Conservation (phyloP, 805 yeast genomes). For the Wickerhamomyces strasburgensis region DNA sequence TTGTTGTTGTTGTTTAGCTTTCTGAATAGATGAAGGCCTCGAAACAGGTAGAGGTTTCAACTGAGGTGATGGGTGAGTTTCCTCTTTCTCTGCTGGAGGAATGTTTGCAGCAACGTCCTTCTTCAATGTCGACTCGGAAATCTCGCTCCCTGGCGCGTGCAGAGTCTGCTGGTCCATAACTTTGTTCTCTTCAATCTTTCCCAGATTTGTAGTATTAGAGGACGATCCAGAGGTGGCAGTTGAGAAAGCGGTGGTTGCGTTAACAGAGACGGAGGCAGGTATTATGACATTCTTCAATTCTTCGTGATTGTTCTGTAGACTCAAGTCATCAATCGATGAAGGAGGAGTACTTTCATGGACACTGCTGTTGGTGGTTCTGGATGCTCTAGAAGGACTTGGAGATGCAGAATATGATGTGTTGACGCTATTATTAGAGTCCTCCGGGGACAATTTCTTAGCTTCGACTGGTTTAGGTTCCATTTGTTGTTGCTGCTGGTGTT, state of each 20-base stretch:
- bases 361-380: constrained; percentile 22
- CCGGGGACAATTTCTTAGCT: too few relatives aligned
- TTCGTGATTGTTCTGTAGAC: constrained; percentile 5
- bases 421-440: neutral
- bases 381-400: constrained; percentile 25
- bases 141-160: too few relatives aligned
- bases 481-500: constrained; percentile 1
- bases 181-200: constrained; percentile 20
- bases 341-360: constrained; percentile 25
- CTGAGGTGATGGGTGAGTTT: constrained; percentile 1
- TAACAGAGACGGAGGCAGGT: too few relatives aligned
- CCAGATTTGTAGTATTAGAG: too few relatives aligned
- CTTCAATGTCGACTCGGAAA: too few relatives aligned
- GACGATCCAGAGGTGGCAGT: neutral
- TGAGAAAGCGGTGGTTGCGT: too few relatives aligned
- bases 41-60: neutral
- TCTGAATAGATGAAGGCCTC: neutral
- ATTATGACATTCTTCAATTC: neutral
- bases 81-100: too few relatives aligned
- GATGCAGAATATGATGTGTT: constrained; percentile 15
- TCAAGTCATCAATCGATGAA: constrained; percentile 26
- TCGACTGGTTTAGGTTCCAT: too few relatives aligned
- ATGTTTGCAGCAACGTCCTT: too few relatives aligned
- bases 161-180: too few relatives aligned
- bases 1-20: neutral